Percentiles rank a stretch among this genome's conserved stretches.
These are phyloP conservation scores for Xylaria sp. DNA, from an alignment of 2,329 filamentous ascomycete species.

Conservation along the genomic window DNA sequence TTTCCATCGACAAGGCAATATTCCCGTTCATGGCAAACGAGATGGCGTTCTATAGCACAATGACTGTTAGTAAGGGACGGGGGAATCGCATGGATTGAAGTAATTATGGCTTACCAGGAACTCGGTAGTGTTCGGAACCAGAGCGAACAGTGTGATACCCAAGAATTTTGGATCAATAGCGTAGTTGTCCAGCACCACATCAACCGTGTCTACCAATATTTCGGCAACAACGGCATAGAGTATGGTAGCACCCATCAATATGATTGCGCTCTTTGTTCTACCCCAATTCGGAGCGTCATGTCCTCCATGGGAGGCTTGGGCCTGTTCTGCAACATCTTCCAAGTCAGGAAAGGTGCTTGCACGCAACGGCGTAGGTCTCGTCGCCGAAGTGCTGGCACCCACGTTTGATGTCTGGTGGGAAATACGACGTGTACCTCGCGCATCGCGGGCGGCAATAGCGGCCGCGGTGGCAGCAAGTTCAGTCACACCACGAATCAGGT, in stretches of 20 bases:
- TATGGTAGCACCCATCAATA: conserved; percentile 87
- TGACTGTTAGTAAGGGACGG: conserved; percentile 26
- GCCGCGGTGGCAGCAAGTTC: conserved; percentile 95
- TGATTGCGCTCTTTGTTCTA: conserved; percentile 86
- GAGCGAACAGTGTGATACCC: conserved; percentile 93
- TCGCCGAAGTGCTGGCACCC: conserved; percentile 44
- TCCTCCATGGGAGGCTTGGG: conserved; percentile 69
- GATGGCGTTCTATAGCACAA: conserved; percentile 80
- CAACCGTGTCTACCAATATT: conserved; percentile 95
- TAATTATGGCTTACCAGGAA: conserved; percentile 75
- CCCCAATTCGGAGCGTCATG: conserved; percentile 99
- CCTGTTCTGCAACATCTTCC: conserved; percentile 60
- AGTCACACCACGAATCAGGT: conserved; percentile 85
- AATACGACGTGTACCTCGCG: conserved; percentile 56
- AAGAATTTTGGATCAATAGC: conserved; percentile 97
- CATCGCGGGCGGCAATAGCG: conserved; percentile 85
- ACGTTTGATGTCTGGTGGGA: conserved; percentile 49
- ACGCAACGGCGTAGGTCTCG: conserved; percentile 50
- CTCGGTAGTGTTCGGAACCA: conserved; percentile 98
- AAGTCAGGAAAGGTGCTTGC: conserved; percentile 56
- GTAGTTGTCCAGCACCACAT: conserved; percentile 91
- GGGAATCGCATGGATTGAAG: conserved; percentile 19
- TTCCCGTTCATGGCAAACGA: conserved; percentile 99
- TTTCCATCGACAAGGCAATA: conserved; percentile 98
- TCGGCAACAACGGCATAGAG: conserved; percentile 98